Base-by-base conservation (phyloP, 2,329 filamentous ascomycete species). In the Colletotrichum melonis region DNA sequence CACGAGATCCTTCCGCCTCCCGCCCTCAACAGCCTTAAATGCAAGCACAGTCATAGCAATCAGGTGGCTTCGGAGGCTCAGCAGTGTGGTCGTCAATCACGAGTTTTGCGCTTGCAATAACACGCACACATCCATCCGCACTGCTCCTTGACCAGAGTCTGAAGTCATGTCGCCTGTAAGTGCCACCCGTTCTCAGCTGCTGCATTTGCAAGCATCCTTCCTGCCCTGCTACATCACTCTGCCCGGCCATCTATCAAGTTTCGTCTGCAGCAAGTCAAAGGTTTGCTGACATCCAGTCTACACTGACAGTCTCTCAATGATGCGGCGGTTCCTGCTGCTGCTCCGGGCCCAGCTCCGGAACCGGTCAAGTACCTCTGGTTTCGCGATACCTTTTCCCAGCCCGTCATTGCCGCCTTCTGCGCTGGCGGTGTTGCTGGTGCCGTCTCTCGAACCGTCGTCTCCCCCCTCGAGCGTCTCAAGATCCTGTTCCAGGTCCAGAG, bases 401-500 rank as follows among this genome's bases (percentile, higher is more conserved):
- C 96, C 4, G 92, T 98, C 52, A 86, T 95, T 42, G 96, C 97
- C 55, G 95, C 97, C 42, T 99, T 99, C 80, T 93, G 97, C 79
- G 97, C 95, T 35, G 97, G 97, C 74, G 97, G 97, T 77, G 92
- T 98, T 26, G 97, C 97, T 19, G 97, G 97, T 72, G 97, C 97
- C 56, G 96, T 99, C n/a, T 98, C 97, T 38, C 91, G 97, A 80
- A 99, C 97, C 28, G 96, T 98, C 60, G 97, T 99, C 5, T 98
- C 96, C 19, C 97, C 97, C 4, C 91, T 99, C 49, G 97, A 99
- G 84, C 92, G 97, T 76, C 88, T 99, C 72, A 98, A 99, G 86
- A 99, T 99, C 78, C 88, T 99, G n/a, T 95, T 98, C 82, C 97
- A 99, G 82, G 90, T 99, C 32, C 97, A 99, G 85, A 97, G 94